Evolutionary conservation across 2,329 filamentous ascomycete genomes (phyloP), one percentile per base, ranked within the genome.

Genomic region (Thermoascus crustaceus): DNA sequence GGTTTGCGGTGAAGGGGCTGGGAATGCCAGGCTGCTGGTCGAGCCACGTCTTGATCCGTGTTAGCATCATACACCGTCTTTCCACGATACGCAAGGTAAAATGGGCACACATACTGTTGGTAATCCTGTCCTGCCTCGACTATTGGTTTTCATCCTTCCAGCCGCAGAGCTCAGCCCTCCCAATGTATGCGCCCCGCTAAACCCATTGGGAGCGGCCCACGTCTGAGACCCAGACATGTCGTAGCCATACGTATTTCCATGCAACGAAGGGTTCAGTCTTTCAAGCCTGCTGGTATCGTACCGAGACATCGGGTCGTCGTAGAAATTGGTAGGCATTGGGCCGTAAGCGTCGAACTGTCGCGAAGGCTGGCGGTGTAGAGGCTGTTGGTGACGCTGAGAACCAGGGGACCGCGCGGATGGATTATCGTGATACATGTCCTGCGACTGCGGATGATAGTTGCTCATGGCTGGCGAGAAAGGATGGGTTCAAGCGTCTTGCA

Each of bases 171-270:
- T 80, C 66, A 55, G 73, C 63, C 49, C 75, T 68, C 78, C 80
- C 48, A 88, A 71, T 43, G 76, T 64, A 50, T 72, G 75, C 49
- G 75, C 73, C 47, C 72, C 79, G 36, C 78, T 77, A 45, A 86
- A 84, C 30, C 77, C 80, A 52, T 74, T 76, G 34, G 85, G 80
- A 57, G n/a, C n/a, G n/a, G 80, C 85, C 87, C 87, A 94, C 13
- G 81, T 79, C 54, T 86, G 82, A n/a, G 73, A 71, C n/a, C 66
- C 63, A 39, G 68, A 66, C 55, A 78, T 76, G 53, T 87, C 85
- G 48, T 88, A 82, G 39, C 71, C 73, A 44, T 85, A 81, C 34
- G 67, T 67, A 38, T 71, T 76, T 38, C 67, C 68, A 43, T 71
- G 69, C 50, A 71, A 70, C 53, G 68, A 75, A 48, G 73, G 68